These are phyloP conservation scores for Arthroderma sp. DNA, from an alignment of 2,329 filamentous ascomycete species.

Conservation along the genomic window DNA sequence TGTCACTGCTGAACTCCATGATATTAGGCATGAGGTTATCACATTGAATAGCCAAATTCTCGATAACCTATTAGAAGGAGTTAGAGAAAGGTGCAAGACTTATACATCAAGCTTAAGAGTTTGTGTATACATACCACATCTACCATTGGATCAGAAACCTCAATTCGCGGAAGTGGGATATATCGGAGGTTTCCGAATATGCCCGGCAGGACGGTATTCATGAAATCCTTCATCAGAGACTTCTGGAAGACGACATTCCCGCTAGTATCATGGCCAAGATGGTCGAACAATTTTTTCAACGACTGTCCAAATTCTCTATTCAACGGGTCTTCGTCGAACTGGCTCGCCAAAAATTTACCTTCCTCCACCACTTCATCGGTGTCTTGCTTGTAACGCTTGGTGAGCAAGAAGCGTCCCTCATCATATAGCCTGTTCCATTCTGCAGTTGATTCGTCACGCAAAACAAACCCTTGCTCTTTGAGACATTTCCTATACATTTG, in stretches of 20 bases:
- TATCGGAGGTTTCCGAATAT: constrained; percentile 79
- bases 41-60: constrained; percentile 90
- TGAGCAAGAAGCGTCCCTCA: constrained; percentile 71
- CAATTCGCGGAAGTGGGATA: constrained; percentile 84
- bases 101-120: background rate
- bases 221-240: constrained; percentile 78
- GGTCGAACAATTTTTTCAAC: constrained; percentile 72
- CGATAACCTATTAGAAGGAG: constrained; percentile 45
- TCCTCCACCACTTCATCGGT: constrained; percentile 81
- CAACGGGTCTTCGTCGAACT: constrained; percentile 78
- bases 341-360: constrained; percentile 73
- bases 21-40: constrained; percentile 95
- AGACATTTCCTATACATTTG: constrained; percentile 51
- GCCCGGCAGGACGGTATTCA: constrained; percentile 71
- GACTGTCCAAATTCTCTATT: constrained; percentile 70
- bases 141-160: constrained; percentile 71
- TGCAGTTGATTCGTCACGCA: constrained; percentile 64
- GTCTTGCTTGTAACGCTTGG: constrained; percentile 74
- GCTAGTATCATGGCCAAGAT: constrained; percentile 75
- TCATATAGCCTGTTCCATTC: constrained; percentile 83
- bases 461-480: constrained; percentile 79
- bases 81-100: too few species aligned
- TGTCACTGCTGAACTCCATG: constrained; percentile 76
- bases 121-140: constrained; percentile 46
- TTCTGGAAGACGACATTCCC: constrained; percentile 87